These are phyloP conservation scores for Ploettnerulaceae sp. DNA, from an alignment of 2,329 filamentous ascomycete species.

Conservation along the genomic window DNA sequence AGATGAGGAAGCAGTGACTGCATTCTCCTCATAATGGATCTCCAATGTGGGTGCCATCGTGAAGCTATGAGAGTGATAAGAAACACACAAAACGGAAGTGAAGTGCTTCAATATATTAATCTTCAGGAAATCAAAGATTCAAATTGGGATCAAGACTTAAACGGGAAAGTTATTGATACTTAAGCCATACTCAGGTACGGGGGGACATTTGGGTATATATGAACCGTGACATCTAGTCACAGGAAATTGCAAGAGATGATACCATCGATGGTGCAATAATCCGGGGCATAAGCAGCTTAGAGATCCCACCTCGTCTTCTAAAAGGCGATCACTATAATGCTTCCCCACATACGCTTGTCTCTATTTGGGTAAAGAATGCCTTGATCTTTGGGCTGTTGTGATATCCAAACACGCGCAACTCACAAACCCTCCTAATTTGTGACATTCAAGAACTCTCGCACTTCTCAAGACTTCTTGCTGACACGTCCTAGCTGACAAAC, in stretches of 20 bases:
- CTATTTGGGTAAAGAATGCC: not conserved
- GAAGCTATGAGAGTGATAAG: not conserved
- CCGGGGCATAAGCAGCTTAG: no score
- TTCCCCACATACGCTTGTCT: slow-evolving; percentile 8
- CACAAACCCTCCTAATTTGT: not conserved
- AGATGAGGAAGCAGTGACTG: not conserved
- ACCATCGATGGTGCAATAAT: slow-evolving; percentile 13
- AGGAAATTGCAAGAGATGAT: slow-evolving; percentile 7
- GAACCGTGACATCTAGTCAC: not conserved
- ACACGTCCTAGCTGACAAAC: no score
- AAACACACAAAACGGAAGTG: not conserved
- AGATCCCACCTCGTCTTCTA: not conserved
- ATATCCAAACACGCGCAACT: not conserved
- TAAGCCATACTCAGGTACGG: not conserved
- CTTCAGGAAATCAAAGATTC: not conserved
- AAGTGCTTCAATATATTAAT: not conserved
- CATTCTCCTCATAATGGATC: slow-evolving; percentile 11
- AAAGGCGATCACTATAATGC: not conserved
- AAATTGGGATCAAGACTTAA: not conserved
- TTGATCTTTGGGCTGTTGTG: no score
- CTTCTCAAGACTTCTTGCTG: no score
- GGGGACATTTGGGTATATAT: slow-evolving; percentile 1
- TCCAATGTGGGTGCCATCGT: slow-evolving; percentile 22
- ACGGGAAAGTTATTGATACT: not conserved
- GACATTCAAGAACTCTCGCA: no score